Conservation (phyloP, 352 stramenopile species). For the Aphanomyces invadans region DNA sequence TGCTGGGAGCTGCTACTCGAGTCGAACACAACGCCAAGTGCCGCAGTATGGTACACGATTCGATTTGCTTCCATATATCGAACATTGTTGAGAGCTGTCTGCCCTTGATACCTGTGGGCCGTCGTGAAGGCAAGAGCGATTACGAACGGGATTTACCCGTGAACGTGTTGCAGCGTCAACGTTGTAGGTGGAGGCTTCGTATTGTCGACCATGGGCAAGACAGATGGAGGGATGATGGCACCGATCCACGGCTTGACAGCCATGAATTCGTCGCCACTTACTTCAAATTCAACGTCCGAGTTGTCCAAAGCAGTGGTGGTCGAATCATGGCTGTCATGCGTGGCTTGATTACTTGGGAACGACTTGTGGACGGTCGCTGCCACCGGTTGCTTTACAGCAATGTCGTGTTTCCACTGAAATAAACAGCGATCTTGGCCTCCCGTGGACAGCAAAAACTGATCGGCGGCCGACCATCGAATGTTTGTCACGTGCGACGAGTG, state of each 20-base stretch:
- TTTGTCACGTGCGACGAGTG: slow-evolving; percentile 42
- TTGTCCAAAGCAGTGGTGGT: neutral
- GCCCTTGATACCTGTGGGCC: slow-evolving; percentile 42
- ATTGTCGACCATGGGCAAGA: slow-evolving; percentile 21
- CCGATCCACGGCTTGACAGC: slow-evolving; percentile 84
- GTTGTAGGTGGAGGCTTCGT: slow-evolving; percentile 28
- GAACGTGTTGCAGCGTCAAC: slow-evolving; percentile 57
- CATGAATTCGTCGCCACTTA: slow-evolving; percentile 83
- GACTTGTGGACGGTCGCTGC: neutral
- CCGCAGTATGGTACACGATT: slow-evolving; percentile 73
- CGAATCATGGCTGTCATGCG: neutral
- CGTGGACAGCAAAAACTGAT: slow-evolving; percentile 41
- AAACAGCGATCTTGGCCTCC: slow-evolving; percentile 43
- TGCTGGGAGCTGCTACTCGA: slow-evolving; percentile 13
- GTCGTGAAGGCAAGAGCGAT: neutral
- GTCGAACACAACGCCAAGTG: slow-evolving; percentile 66
- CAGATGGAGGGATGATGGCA: slow-evolving; percentile 64
- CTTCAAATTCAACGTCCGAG: slow-evolving; percentile 1
- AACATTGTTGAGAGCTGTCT: slow-evolving; percentile 73
- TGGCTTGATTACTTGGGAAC: neutral
- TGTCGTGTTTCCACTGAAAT: slow-evolving; percentile 45
- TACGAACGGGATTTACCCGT: slow-evolving; percentile 32
- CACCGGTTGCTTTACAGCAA: neutral
- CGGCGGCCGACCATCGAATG: slow-evolving; percentile 35
- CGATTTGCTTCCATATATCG: slow-evolving; percentile 43